Evolutionary conservation across 2,329 filamentous ascomycete genomes (phyloP).

Genomic region (Penicillium sumatraense): DNA sequence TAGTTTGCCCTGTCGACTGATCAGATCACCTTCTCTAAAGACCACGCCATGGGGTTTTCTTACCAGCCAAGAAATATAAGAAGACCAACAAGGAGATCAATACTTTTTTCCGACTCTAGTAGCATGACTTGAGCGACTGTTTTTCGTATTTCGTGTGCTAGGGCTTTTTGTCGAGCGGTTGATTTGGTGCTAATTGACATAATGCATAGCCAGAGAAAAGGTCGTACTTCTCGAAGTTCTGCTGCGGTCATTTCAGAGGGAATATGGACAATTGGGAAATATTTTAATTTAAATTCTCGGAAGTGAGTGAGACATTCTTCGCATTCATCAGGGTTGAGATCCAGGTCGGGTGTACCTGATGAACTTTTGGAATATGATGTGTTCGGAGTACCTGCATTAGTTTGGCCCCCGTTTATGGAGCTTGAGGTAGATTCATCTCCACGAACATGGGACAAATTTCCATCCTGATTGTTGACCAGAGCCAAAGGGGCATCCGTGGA

Average conservation of each 20-base stretch:
- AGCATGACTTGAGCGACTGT: slow-evolving; percentile 14
- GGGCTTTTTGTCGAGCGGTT: not conserved
- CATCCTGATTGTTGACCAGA: not conserved
- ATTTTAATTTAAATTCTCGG: slow-evolving; percentile 23
- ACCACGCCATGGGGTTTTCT: not conserved
- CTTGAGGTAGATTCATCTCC: not conserved
- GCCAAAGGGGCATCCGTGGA: not conserved
- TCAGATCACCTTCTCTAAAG: not conserved
- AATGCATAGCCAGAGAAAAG: slow-evolving; percentile 44
- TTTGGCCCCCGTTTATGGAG: not conserved
- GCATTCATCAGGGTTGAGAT: not conserved
- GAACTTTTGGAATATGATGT: not conserved
- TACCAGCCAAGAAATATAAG: slow-evolving; percentile 17
- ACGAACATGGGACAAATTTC: not conserved
- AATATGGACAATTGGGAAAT: slow-evolving; percentile 30
- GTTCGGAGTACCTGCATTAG: not conserved
- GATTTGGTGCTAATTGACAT: slow-evolving; percentile 32
- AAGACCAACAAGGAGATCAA: slow-evolving; percentile 16
- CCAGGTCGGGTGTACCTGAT: not conserved
- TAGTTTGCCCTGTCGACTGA: not conserved
- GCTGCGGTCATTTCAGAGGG: slow-evolving; percentile 16
- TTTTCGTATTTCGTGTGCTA: slow-evolving; percentile 7
- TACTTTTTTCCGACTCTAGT: slow-evolving; percentile 11
- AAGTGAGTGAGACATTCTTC: slow-evolving; percentile 1
- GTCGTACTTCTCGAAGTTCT: slow-evolving; percentile 33